These are phyloP conservation scores for Cercophora samala DNA, from an alignment of 495 filamentous ascomycete species.

Conservation along the genomic window DNA sequence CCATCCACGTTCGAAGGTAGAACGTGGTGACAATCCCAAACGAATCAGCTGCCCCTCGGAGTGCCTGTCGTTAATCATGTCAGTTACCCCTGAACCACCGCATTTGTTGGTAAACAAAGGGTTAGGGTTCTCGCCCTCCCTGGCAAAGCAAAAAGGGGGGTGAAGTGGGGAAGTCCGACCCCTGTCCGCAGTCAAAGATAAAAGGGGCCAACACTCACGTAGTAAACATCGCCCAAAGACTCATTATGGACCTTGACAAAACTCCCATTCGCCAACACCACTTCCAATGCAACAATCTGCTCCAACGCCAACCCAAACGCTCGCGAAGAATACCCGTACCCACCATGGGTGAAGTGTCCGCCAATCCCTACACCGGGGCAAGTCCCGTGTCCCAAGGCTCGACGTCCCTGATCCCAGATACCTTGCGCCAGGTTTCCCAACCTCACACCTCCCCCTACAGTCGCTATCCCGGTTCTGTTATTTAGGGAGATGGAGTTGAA, in stretches of 20 bases:
- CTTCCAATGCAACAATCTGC: slow-evolving; percentile 55
- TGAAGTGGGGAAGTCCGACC: background rate
- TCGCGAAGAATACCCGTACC: slow-evolving; percentile 59
- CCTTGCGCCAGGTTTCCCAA: slow-evolving; percentile 57
- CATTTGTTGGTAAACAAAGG: background rate
- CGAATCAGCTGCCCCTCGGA: slow-evolving; percentile 58
- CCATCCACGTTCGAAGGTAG: slow-evolving; percentile 48
- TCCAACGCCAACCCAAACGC: slow-evolving; percentile 65
- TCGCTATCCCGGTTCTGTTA: slow-evolving; percentile 43
- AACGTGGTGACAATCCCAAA: slow-evolving; percentile 58
- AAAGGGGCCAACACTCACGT: slow-evolving; percentile 30
- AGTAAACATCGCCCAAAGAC: slow-evolving; percentile 51
- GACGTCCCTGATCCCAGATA: slow-evolving; percentile 49
- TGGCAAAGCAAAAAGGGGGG: background rate
- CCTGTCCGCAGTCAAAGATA: background rate
- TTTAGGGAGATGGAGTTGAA: slow-evolving; percentile 37
- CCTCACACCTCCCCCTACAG: slow-evolving; percentile 54
- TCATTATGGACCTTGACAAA: slow-evolving; percentile 41
- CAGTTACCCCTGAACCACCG: background rate
- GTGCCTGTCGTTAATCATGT: slow-evolving; percentile 32
- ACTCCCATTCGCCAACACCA: slow-evolving; percentile 61
- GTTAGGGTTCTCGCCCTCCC: background rate
- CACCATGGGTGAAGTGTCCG: slow-evolving; percentile 68
- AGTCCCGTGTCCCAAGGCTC: slow-evolving; percentile 62
- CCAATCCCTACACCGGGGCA: slow-evolving; percentile 61